These are phyloP conservation scores for Alternaria longipes DNA, from an alignment of 2,329 filamentous ascomycete species.

Conservation along the genomic window DNA sequence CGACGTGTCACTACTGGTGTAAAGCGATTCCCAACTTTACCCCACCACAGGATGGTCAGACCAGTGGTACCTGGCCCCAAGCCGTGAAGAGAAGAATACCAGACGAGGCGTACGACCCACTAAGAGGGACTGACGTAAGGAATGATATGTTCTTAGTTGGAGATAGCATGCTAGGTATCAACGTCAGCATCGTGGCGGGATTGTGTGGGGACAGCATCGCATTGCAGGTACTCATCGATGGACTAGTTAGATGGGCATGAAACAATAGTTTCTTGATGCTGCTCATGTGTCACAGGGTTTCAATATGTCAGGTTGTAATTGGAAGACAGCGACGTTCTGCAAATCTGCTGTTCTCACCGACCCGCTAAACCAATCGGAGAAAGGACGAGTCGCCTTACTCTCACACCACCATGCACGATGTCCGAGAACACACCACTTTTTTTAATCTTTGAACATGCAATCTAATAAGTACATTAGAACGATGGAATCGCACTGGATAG, in stretches of 20 bases:
- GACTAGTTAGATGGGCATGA: slow-evolving; percentile 29
- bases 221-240: slow-evolving; percentile 34
- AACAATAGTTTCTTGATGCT: not conserved
- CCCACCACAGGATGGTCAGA: slow-evolving; percentile 16
- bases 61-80: slow-evolving; percentile 24
- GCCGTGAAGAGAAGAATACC: slow-evolving; percentile 26
- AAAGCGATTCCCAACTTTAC: slow-evolving; percentile 24
- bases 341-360: not conserved
- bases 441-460: not conserved
- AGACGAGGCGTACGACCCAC: slow-evolving; percentile 24
- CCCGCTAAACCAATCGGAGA: not conserved
- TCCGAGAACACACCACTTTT: slow-evolving; percentile 15
- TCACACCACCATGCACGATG: slow-evolving; percentile 29
- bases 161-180: slow-evolving; percentile 26
- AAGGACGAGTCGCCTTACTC: slow-evolving; percentile 17
- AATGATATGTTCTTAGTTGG: slow-evolving; percentile 33
- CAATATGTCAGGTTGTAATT: not conserved
- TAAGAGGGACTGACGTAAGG: slow-evolving; percentile 23
- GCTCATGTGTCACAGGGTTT: no score
- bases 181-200: slow-evolving; percentile 30
- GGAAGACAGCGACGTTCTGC: not conserved
- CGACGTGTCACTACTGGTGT: slow-evolving; percentile 36
- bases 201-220: slow-evolving; percentile 32
- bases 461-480: not conserved
- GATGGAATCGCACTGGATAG: not conserved